A percentile compares a stretch with the other conserved stretches of the same genome.
phyloP scores from a whole-genome alignment of 2,329 filamentous ascomycete species.

The Ceratocystis eucalypticola region DNA sequence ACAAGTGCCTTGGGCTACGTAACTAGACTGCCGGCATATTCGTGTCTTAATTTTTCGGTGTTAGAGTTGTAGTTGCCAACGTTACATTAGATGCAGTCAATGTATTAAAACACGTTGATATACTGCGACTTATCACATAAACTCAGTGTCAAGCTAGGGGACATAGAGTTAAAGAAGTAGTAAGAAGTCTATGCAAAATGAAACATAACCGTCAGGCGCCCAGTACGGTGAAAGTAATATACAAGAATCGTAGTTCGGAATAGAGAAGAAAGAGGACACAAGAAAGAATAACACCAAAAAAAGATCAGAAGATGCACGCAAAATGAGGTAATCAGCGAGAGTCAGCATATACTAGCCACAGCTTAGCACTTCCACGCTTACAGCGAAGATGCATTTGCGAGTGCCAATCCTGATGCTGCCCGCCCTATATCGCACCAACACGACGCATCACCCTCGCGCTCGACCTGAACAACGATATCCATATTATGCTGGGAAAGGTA shows the following conservation, averaged over 20 bases:
- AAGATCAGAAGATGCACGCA: neutral
- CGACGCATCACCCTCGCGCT: constrained; percentile 59
- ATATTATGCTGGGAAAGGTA: constrained; percentile 61
- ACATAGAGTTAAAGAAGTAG: neutral
- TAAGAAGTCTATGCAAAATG: neutral
- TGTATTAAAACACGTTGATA: neutral
- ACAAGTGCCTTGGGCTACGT: neutral
- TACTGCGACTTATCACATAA: neutral
- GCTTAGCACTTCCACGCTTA: neutral
- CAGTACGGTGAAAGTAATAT: neutral
- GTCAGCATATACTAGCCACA: neutral
- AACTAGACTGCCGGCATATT: neutral
- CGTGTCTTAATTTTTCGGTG: neutral
- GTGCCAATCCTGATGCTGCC: neutral
- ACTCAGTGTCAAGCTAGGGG: neutral
- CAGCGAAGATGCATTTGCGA: neutral
- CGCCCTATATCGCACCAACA: constrained; percentile 46
- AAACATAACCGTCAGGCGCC: neutral
- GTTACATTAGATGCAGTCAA: too few species aligned
- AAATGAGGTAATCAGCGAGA: neutral
- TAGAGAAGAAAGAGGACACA: neutral
- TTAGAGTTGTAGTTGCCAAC: neutral
- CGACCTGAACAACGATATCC: constrained; percentile 76
- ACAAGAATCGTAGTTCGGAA: constrained; percentile 1
- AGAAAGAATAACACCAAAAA: neutral